Evolutionary conservation across 2,329 filamentous ascomycete species (phyloP).

Genomic region (Cordyceps fumosorosea): DNA sequence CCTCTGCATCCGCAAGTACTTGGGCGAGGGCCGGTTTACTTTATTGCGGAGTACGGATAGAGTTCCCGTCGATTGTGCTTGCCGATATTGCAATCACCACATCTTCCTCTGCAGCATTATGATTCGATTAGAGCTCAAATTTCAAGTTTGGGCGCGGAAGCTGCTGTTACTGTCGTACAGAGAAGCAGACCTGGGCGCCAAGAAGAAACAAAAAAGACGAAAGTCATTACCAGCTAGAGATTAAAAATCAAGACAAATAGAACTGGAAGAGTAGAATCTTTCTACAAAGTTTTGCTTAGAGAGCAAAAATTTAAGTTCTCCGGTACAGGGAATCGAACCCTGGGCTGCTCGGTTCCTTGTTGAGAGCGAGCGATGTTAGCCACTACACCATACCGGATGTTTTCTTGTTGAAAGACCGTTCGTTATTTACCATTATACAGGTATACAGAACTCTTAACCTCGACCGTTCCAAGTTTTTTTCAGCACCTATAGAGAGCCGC

Average conservation of each 20-base stretch:
- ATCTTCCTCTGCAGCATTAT: too few species aligned
- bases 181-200: too few species aligned
- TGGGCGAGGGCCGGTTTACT: too few species aligned
- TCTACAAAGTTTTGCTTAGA: not conserved
- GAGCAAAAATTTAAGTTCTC: slow-evolving; percentile 16
- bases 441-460: not conserved
- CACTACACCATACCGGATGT: slow-evolving; percentile 30
- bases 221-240: not conserved
- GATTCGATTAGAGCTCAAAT: too few species aligned
- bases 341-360: slow-evolving; percentile 25
- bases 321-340: slow-evolving; percentile 31
- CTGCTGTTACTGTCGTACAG: too few species aligned
- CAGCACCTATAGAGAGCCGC: too few species aligned
- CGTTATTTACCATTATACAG: not conserved
- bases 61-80: too few species aligned
- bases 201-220: not conserved
- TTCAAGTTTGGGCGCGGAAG: too few species aligned
- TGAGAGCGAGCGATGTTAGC: slow-evolving; percentile 32
- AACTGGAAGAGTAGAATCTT: not conserved
- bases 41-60: too few species aligned
- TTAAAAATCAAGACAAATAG: not conserved
- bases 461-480: too few species aligned
- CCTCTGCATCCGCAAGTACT: not conserved
- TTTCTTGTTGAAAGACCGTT: not conserved
- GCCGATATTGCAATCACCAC: too few species aligned